Evolutionary conservation across 1,139 yeast species (phyloP), one percentile per base, ranked within the genome.

Genomic region (Meyerozyma athensensis): DNA sequence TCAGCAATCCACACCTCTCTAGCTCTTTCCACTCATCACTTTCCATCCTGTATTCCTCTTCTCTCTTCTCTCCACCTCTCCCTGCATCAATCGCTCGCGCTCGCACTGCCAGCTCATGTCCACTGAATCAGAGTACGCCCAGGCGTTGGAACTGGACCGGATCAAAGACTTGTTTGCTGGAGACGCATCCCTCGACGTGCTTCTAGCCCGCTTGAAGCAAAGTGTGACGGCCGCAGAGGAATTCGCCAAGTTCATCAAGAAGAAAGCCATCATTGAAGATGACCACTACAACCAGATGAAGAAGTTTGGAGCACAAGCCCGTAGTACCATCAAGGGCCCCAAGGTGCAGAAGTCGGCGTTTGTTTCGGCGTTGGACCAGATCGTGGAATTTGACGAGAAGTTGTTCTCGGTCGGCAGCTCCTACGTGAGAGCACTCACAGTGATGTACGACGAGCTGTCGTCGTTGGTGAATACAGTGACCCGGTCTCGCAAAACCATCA

Each of bases 151-250:
- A 19, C 46, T 39, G 44, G 49, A 46, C 18, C 32, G 39, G 10
- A 44, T 48, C 39, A 40, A 43, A 36, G 16, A 37, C 10, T 42
- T 48, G 19, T 39, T 48, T 43, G 45, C 42, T 26, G 41, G 70
- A 39, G 77, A 71, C 44, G 57, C 61, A 6, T 56, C 67, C 55
- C 52, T 89, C 36, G 92, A 84, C 44, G 70, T 87, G 0, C 68
- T 92, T 24, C 65, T 90, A 39, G 65, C 72, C 2, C 71, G 96
- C 30, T 69, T 90, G 43, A 92, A 92, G 59, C 90, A 83, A 54
- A 79, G 90, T 45, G 69, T 89, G 35, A 71, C 72, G 40, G 81
- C 95, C 0, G 84, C 95, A 43, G 96, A 87, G 50, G 97, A 92
- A 55, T 80, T 87, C 50, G 72, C 89, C 32, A 77, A 79, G 48